Evolutionary conservation across 2,329 filamentous ascomycete species (phyloP).

Genomic region (Fusarium tricinctum): DNA sequence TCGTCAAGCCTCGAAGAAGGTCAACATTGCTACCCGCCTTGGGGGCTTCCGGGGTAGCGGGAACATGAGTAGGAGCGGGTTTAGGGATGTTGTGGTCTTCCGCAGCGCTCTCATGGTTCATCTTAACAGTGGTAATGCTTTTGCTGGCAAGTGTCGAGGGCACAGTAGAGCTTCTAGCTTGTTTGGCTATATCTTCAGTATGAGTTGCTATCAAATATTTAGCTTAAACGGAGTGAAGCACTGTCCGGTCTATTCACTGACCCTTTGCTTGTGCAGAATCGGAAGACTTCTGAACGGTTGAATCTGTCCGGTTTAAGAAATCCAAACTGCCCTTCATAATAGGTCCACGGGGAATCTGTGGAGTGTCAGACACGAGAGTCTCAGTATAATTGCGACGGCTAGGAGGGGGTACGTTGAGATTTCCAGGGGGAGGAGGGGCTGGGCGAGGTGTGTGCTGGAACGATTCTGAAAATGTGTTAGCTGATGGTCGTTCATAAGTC

Average conservation of each 20-base stretch:
- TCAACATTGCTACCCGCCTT: background rate
- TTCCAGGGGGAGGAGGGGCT: background rate
- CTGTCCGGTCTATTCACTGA: slow-evolving; percentile 14
- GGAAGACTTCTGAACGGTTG: background rate
- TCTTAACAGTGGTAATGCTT: background rate
- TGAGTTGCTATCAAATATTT: slow-evolving; percentile 16
- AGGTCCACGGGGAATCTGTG: slow-evolving; percentile 22
- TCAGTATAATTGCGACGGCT: slow-evolving; percentile 39
- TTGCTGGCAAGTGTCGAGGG: background rate
- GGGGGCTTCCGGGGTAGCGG: background rate
- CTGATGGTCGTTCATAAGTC: background rate
- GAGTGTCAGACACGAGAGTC: slow-evolving; percentile 23
- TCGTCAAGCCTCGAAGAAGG: background rate
- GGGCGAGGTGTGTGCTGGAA: slow-evolving; percentile 11
- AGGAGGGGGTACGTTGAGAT: slow-evolving; percentile 28
- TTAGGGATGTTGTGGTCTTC: background rate
- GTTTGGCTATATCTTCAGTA: background rate
- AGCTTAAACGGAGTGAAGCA: background rate
- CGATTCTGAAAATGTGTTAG: slow-evolving; percentile 20
- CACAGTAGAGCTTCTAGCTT: background rate
- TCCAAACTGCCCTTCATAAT: slow-evolving; percentile 42
- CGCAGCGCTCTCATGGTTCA: background rate
- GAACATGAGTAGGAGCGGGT: background rate
- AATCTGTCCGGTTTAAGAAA: slow-evolving; percentile 43
- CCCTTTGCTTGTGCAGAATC: background rate